Conservation (phyloP, 768 basidiomycete genomes). For the Agrocybe chaxingu region DNA sequence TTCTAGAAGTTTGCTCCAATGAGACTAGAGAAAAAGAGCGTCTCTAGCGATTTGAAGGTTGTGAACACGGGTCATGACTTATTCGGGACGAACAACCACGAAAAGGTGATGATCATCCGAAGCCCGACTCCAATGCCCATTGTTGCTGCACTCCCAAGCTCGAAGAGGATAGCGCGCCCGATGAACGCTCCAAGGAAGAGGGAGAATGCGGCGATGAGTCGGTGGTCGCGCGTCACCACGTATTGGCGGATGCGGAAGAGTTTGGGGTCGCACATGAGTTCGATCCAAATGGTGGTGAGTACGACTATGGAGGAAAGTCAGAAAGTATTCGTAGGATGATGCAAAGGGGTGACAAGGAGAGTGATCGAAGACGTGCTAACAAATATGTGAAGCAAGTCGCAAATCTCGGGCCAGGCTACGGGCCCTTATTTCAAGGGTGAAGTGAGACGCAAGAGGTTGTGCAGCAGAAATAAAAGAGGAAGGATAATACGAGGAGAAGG, state of each 20-base stretch:
- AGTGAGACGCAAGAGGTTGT: no score
- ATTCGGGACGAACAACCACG: slow-evolving; percentile 66
- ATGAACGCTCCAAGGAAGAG: slow-evolving; percentile 78
- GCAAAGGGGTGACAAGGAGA: background rate
- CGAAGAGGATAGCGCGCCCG: slow-evolving; percentile 55
- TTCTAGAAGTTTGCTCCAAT: no score
- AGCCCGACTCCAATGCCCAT: slow-evolving; percentile 67
- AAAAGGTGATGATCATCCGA: slow-evolving; percentile 55
- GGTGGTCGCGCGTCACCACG: slow-evolving; percentile 66
- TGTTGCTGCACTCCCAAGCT: slow-evolving; percentile 58
- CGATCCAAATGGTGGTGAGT: slow-evolving; percentile 86
- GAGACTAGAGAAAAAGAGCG: no score
- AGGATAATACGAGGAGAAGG: no score
- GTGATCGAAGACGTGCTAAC: background rate
- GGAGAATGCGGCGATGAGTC: slow-evolving; percentile 58
- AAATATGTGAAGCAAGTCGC: no score
- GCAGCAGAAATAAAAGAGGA: no score
- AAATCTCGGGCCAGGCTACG: no score
- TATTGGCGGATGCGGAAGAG: slow-evolving; percentile 57
- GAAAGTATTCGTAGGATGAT: background rate
- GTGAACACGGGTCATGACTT: slow-evolving; percentile 6
- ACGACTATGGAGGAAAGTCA: slow-evolving; percentile 47
- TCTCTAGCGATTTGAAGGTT: background rate
- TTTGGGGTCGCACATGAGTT: slow-evolving; percentile 77
- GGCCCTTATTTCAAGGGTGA: no score